Evolutionary conservation across 768 basidiomycete species (phyloP), one percentile per base, ranked within the genome.

Genomic region (Serendipita sp.): DNA sequence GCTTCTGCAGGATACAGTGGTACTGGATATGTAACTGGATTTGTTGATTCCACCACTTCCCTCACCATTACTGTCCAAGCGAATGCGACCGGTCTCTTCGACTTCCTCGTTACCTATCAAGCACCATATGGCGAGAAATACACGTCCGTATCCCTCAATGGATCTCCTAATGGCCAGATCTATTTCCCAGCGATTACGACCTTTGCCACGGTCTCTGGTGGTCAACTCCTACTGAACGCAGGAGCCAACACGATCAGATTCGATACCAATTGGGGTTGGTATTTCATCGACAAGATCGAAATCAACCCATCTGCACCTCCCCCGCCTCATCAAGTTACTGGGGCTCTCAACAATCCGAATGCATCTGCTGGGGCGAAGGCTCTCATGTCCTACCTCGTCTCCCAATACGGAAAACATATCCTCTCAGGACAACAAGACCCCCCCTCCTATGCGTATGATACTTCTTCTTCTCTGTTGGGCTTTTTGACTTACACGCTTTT

Each of bases 181-280:
- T n/a, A 36, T 34, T 60, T 60, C 16, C 18, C 55, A n/a, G 55
- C 31, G 8, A 18, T n/a, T 4, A 44, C 31, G 5, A 50, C 29
- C 0, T 64, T 52, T 15, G 45, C 63, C n/a, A 53, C 52, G n/a
- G 55, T 33, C 53, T 16, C 66, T 15, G 64, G 3, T 11, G 64
- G 66, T 33, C 63, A 64, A 10, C 44, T 66, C 63, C 44, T 64
- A 23, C 64, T 64, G 40, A 58, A 64, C 44, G n/a, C 16, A 33
- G 66, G 64, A 27, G 40, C 15, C 33, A 66, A 64, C 63, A 66
- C 44, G 15, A 31, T 66, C 52, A 27, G 11, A 10, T 60, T 66
- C 64, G 33, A 64, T 40, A 64, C 43, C 48, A 44, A 55, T 52
- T 66, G 66, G 64, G 64, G 64, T 33, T 66, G 66, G 66, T 66